phyloP scores from a whole-genome alignment of 306 rosid genomes.

The Quercus suber region DNA sequence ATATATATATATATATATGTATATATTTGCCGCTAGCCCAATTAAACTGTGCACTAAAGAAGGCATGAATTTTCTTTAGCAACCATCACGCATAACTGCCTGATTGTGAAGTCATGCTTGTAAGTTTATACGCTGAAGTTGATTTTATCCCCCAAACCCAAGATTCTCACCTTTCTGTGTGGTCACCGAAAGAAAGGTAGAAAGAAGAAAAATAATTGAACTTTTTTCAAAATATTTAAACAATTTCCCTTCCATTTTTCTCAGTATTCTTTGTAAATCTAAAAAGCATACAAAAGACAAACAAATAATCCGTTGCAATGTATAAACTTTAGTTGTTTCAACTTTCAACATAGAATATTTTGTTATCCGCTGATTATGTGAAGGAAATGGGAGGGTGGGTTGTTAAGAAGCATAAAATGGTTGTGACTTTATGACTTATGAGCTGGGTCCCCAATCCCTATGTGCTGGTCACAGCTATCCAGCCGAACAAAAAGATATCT shows the following conservation, averaged over 20 bases:
- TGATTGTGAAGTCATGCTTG: neutral
- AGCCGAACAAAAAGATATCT: neutral
- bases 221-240: neutral
- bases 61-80: neutral
- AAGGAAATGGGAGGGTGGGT: neutral
- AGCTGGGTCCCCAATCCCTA: no score
- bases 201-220: neutral
- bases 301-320: neutral
- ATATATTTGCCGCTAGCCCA: no score
- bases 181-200: neutral
- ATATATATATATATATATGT: no score
- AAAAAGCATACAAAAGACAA: neutral
- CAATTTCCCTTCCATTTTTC: neutral
- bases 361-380: neutral
- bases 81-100: neutral
- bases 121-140: neutral
- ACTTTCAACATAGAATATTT: neutral
- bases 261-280: neutral
- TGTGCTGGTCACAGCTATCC: no score
- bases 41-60: neutral
- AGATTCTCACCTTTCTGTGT: neutral
- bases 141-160: neutral
- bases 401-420: no score
- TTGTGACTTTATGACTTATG: no score
- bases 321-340: no score